Base-by-base conservation (phyloP, 805 yeast genomes). In the Lipomyces oligophaga region DNA sequence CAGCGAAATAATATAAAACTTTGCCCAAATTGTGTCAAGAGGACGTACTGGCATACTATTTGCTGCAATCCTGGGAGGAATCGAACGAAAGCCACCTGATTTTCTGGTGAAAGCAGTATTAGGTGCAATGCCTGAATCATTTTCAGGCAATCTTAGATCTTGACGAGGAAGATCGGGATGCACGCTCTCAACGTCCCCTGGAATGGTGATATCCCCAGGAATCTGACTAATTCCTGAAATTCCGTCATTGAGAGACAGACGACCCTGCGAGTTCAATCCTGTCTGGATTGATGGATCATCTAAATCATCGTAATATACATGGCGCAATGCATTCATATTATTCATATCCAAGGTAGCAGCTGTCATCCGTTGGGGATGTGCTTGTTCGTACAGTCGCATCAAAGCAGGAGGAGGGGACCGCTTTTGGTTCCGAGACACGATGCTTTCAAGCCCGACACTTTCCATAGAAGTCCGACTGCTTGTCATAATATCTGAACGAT, bases 1-100 rank as follows among this genome's bases (percentile, higher is more conserved):
- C 49, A 63, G 47, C 25, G 54, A 45, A 8, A 45, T 44, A 10
- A 63, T 30, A 47, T 62, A 63, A 1, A 59, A 16, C 15, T 41
- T 50, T 10, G 47, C 34, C 55, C 56, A 53, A 10, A 46, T 11
- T 13, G 26, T 30, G 21, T 53, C 57, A 19, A 18, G 47, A 3
- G 36, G 11, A 8, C 30, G 30, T 13, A 8, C 8, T 10, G 11
- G 8, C 8, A 13, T 8, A n/a, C n/a, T n/a, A n/a, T n/a, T n/a
- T n/a, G n/a, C n/a, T n/a, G n/a, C n/a, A n/a, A n/a, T n/a, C n/a
- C n/a, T n/a, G n/a, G n/a, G n/a, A n/a, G n/a, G n/a, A n/a, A n/a
- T n/a, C n/a, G n/a, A n/a, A n/a, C n/a, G n/a, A n/a, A n/a, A n/a
- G n/a, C n/a, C n/a, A n/a, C n/a, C n/a, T n/a, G n/a, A n/a, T n/a